A percentile compares a stretch with the other conserved stretches of the same genome.
These are phyloP conservation scores for Asterochloris sp. DNA, from an alignment of 139 green algal species.

Conservation along the genomic window DNA sequence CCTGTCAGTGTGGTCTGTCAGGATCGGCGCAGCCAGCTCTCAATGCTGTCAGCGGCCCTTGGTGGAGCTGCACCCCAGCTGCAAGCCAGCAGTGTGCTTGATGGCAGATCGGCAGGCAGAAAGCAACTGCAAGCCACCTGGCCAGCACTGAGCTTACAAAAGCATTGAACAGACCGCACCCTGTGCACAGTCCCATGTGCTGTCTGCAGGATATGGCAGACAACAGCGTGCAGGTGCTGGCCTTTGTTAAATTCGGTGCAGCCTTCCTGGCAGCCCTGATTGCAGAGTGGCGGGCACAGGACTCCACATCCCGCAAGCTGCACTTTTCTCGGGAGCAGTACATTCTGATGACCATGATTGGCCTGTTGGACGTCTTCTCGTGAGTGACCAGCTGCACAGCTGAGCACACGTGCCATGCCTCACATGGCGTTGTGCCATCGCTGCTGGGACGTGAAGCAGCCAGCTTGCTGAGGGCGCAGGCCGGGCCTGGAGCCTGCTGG, in stretches of 20 bases:
- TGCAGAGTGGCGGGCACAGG: background rate
- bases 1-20: background rate
- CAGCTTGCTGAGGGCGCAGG: too few relatives aligned
- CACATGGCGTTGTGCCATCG: too few relatives aligned
- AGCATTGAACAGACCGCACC: too few relatives aligned
- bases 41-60: background rate
- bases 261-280: conserved; percentile 24
- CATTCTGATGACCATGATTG: conserved; percentile 31
- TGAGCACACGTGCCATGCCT: too few relatives aligned
- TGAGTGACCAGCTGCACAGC: too few relatives aligned
- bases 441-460: too few relatives aligned
- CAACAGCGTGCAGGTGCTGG: conserved; percentile 29
- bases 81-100: background rate
- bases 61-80: too few relatives aligned
- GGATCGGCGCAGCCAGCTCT: background rate
- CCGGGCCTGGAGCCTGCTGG: too few relatives aligned
- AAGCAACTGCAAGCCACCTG: background rate
- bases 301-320: background rate
- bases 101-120: background rate
- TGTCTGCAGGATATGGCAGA: conserved; percentile 19
- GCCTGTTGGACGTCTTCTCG: conserved; percentile 31
- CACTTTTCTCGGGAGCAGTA: conserved; percentile 13
- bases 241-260: conserved; percentile 33
- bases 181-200: too few relatives aligned
- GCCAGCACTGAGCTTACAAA: too few relatives aligned